A percentile compares a stretch with the other conserved stretches of the same genome.
Evolutionary conservation across 805 yeast species (phyloP).

Genomic region (Metschnikowia continentalis): DNA sequence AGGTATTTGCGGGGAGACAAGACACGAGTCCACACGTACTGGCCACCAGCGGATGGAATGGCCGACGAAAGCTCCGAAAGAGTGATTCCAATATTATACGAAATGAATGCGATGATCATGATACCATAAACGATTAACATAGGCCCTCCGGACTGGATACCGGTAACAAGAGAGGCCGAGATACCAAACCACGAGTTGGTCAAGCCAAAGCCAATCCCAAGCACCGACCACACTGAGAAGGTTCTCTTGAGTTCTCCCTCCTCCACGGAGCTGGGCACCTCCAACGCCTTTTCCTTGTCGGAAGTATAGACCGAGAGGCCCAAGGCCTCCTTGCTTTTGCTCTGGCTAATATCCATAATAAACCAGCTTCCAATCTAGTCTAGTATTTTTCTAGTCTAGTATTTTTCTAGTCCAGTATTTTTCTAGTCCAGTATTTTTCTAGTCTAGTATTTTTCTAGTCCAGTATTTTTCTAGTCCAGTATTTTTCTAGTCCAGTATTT

Average conservation of each 20-base stretch:
- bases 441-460: no score
- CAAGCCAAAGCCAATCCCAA: slow-evolving; percentile 39
- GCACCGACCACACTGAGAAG: slow-evolving; percentile 36
- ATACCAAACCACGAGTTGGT: slow-evolving; percentile 44
- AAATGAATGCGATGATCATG: slow-evolving; percentile 33
- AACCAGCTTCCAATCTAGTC: no score
- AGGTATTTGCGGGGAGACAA: slow-evolving; percentile 37
- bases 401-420: no score
- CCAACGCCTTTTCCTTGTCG: slow-evolving; percentile 12
- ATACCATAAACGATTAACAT: slow-evolving; percentile 39
- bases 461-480: no score
- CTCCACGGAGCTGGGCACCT: slow-evolving; percentile 8
- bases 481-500: no score
- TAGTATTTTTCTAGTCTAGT: no score
- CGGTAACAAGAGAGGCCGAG: slow-evolving; percentile 37
- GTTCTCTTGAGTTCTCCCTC: slow-evolving; percentile 30
- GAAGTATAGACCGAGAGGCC: slow-evolving; percentile 10
- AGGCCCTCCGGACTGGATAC: slow-evolving; percentile 42
- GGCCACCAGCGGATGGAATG: slow-evolving; percentile 42
- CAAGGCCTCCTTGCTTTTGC: slow-evolving; percentile 8
- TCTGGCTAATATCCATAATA: slow-evolving; percentile 2
- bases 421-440: no score
- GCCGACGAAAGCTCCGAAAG: slow-evolving; percentile 39
- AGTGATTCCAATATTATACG: slow-evolving; percentile 35
- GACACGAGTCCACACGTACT: slow-evolving; percentile 40